Base-by-base conservation (phyloP, 768 basidiomycete genomes). In the Chiua virens region DNA sequence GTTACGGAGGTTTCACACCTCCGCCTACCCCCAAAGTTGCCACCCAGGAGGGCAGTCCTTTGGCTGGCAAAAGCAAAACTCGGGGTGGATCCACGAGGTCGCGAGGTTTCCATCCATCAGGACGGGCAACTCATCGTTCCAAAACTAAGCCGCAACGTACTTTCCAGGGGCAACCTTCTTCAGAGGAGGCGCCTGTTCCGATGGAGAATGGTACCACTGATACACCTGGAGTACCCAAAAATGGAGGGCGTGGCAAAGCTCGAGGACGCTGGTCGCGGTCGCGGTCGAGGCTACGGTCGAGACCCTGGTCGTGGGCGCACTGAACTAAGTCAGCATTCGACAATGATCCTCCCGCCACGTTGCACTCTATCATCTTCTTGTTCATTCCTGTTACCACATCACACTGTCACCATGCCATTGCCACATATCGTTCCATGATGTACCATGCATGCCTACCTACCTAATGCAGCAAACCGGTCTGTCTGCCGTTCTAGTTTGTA, bases 1-100 rank as follows among this genome's bases (percentile, higher is more conserved):
- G 67, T 35, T 79, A 69, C 53, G 81, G 81, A 15, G 74, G 73
- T 17, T 78, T 80, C 60, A 75, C 76, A 5, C 75, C 76, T n/a
- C 76, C 77, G 46, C 65, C 73, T 28, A 71, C 72, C 15, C 64
- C 68, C 30, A 58, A 54, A 34, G 59, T 49, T 4, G 15, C 53
- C 4, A 39, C 32, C 27, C 59, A 51, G 23, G 47, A 54, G 38
- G 44, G 30, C 39, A 51, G 47, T 22, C 54, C 57, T 21, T 42
- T 42, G 25, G 22, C 61, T 55, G 45, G 55, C 55, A 37, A 47
- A 30, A 54, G 47, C 39, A 54, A 54, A 42, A 52, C 50, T 42
- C 17, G 49, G 45, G 32, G 55, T 47, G 52, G 58, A 42, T 46
- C 49, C 22, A 45, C 42, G 22, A 30, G 23, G 44, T 22, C 47